Percentiles rank a stretch among this genome's conserved stretches.
phyloP scores from a whole-genome alignment of 2,329 filamentous ascomycete species.

The Nigrospora osmanthi region DNA sequence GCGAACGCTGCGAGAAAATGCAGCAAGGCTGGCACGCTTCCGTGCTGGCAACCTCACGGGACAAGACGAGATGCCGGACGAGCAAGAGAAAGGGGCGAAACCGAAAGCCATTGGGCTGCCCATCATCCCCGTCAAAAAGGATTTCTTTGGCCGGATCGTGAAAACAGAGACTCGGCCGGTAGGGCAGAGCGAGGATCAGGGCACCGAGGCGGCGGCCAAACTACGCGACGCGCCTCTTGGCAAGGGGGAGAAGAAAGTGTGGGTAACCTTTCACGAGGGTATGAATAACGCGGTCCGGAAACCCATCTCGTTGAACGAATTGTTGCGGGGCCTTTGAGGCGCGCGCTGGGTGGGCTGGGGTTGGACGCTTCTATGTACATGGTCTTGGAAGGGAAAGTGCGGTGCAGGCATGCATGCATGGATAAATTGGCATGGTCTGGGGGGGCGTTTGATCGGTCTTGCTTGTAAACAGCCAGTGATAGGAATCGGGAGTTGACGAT shows the following conservation, averaged over 20 bases:
- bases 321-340: constrained; percentile 48
- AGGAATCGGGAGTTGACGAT: no score
- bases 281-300: constrained; percentile 74
- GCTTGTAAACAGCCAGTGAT: no score
- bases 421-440: no score
- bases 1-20: constrained; percentile 56
- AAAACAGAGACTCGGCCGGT: constrained; percentile 22
- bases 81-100: constrained; percentile 29
- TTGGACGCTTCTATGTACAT: no score
- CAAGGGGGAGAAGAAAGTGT: constrained; percentile 49
- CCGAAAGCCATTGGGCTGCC: constrained; percentile 24
- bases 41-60: constrained; percentile 35
- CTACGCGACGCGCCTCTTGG: constrained; percentile 16
- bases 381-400: no score
- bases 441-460: no score
- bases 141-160: constrained; percentile 29
- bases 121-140: constrained; percentile 27
- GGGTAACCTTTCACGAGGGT: constrained; percentile 71
- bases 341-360: background rate
- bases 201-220: constrained; percentile 13
- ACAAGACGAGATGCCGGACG: constrained; percentile 18
- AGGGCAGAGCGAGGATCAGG: constrained; percentile 27
- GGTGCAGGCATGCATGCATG: no score
- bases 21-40: constrained; percentile 58
- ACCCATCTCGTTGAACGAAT: constrained; percentile 61